Evolutionary conservation across 106 monocot species (phyloP), one percentile per base, ranked within the genome.

Genomic region (Chionographis japonica): DNA sequence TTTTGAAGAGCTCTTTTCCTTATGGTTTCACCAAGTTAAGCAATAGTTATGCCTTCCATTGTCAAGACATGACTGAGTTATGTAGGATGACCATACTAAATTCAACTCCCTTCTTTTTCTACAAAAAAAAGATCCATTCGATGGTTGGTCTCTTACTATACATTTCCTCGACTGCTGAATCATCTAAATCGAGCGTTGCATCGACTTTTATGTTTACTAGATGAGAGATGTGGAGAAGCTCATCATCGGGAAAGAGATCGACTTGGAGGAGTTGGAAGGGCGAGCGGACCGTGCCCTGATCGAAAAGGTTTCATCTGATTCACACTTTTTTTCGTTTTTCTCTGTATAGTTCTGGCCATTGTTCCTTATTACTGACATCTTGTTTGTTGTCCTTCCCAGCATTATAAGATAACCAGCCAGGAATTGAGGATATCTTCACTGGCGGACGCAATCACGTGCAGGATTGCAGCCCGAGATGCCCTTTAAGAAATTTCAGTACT

Each of bases 401-500:
- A 97, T 68, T 97, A 89, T 56, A 97, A 92, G 68, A 91, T 97
- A 71, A 54, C 85, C n/a, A 53, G 54, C 40, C 75, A 81, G 60
- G 97, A 97, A 75, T 60, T 97, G 12, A 80, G 52, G 52, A 83
- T 89, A 78, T 97, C 95, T 61, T 80, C 92, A 14, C 42, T 92
- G 16, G 54, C 82, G 63, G 84, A 97, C 69, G 92, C 95, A 58
- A 89, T 92, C 66, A 67, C 74, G 14, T 92, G 92, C 61, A 79
- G 95, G 27, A 92, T 97, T 72, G 95, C 92, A 58, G 86, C 84
- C 13, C 84, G 86, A 74, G 95, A 97, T 80, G 91, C 95, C 39
- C 69, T 89, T n/a, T 97, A 70, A 86, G 54, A 56, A 6, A 27
- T 70, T 50, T 27, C 27, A 27, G 27, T 27, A 27, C 27, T 0